These are phyloP conservation scores for Phytopythium helicoides DNA, from an alignment of 352 stramenopile species.

Conservation along the genomic window DNA sequence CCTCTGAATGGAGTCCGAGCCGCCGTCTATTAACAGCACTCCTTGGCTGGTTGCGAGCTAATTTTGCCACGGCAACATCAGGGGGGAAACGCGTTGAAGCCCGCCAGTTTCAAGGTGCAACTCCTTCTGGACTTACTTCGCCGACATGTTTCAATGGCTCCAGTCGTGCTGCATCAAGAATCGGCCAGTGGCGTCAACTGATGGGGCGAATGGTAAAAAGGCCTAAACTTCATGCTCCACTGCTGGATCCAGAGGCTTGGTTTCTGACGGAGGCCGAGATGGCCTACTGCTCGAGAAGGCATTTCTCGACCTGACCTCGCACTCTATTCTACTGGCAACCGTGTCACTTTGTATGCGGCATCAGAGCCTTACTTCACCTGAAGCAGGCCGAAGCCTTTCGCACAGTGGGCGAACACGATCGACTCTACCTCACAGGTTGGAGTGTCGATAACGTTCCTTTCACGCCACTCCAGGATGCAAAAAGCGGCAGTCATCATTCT, in stretches of 20 bases:
- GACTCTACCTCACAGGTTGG: slow-evolving; percentile 59
- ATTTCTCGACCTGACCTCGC: slow-evolving; percentile 39
- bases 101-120: no score
- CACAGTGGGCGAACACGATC: slow-evolving; percentile 20
- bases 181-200: neutral
- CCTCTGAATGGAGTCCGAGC: no score
- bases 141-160: neutral
- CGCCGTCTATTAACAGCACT: no score
- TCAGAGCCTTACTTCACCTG: slow-evolving; percentile 47
- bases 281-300: slow-evolving; percentile 35
- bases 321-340: slow-evolving; percentile 45
- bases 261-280: slow-evolving; percentile 66
- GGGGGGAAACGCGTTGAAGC: no score
- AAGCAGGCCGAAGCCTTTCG: slow-evolving; percentile 47
- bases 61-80: no score
- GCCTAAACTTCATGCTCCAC: neutral
- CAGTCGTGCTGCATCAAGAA: neutral
- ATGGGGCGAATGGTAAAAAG: neutral
- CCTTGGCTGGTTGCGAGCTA: no score
- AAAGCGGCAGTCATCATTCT: slow-evolving; percentile 4
- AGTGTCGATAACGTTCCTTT: slow-evolving; percentile 61
- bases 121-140: no score
- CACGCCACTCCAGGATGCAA: slow-evolving; percentile 29
- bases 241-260: slow-evolving; percentile 26
- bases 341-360: slow-evolving; percentile 7